Conservation (phyloP, 805 yeast genomes). For the Candida vartiovaarae region DNA sequence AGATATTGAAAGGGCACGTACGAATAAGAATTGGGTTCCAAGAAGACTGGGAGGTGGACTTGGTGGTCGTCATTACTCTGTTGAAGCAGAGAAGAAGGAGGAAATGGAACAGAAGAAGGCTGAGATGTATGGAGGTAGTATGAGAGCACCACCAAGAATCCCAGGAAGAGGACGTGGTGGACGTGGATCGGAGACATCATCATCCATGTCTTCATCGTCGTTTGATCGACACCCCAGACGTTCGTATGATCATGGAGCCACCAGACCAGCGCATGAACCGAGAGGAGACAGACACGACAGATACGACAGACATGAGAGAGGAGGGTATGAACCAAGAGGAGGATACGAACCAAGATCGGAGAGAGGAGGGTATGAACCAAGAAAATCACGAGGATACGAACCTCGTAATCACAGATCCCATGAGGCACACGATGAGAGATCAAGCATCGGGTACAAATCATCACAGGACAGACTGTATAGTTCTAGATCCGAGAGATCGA, state of each 20-base stretch:
- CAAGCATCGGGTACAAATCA: conserved; percentile 1
- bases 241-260: conserved; percentile 1
- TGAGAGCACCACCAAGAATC: neutral
- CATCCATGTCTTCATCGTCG: neutral
- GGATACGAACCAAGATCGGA: neutral
- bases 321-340: neutral
- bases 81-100: conserved; percentile 21
- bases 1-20: conserved; percentile 66
- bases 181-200: conserved; percentile 2
- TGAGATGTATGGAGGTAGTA: conserved; percentile 1
- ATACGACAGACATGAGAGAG: neutral
- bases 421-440: conserved; percentile 2
- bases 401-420: conserved; percentile 7
- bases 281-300: conserved; percentile 1
- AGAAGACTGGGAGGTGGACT: conserved; percentile 82
- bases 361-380: neutral
- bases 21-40: conserved; percentile 63
- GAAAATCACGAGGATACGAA: neutral
- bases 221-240: neutral
- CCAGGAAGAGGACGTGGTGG: conserved; percentile 10
- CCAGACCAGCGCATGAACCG: neutral
- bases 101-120: conserved; percentile 1
- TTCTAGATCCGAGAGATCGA: conserved; percentile 8
- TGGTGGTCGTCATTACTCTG: conserved; percentile 76
- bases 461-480: neutral